Evolutionary conservation across 371 early-diverging fungal genomes (phyloP), one percentile per base, ranked within the genome.

Genomic region (Actinomucor elegans): DNA sequence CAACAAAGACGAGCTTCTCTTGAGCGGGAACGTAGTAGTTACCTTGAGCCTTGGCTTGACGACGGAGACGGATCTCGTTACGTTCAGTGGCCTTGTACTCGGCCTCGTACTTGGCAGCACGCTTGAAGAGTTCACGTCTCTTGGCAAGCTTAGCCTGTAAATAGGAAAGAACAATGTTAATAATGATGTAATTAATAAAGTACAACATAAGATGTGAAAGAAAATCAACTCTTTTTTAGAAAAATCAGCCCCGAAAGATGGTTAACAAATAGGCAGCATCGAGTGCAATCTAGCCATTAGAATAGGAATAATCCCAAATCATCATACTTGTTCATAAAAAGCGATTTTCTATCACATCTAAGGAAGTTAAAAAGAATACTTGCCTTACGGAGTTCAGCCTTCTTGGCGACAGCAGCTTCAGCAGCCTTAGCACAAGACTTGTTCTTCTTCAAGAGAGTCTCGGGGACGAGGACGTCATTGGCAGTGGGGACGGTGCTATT

Each of bases 1-100:
- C 83, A 66, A 99, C 98, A 64, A 99, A 97, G 67, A 94, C 97
- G 49, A 99, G 88, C 88, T 97, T 96, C 77, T 96, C 87, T 85
- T 98, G 93, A 59, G 93, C 93, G 43, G 96, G 90, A 46, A 99
- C 96, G 76, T 93, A 98, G 88, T 89, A 97, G 85, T 87, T 87
- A 61, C 94, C 94, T 58, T 78, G 59, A 64, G 88, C 78, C 84
- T 92, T 92, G 79, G 98, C 97, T 81, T 89, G 86, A 75, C 98
- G 94, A 70, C 83, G 81, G 53, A 92, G 88, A 66, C 90, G 86
- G 73, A 97, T 84, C 77, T 93, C 92, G 54, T 91, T 86, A 43
- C 86, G 83, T 84, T 96, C 97, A 62, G 80, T 78, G 59, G 84
- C 73, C 60, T 85, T 83, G 94, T 98, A 97, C 84, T 99, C 98